Conservation (phyloP, 2,329 filamentous ascomycete genomes). For the Exophiala sp. region DNA sequence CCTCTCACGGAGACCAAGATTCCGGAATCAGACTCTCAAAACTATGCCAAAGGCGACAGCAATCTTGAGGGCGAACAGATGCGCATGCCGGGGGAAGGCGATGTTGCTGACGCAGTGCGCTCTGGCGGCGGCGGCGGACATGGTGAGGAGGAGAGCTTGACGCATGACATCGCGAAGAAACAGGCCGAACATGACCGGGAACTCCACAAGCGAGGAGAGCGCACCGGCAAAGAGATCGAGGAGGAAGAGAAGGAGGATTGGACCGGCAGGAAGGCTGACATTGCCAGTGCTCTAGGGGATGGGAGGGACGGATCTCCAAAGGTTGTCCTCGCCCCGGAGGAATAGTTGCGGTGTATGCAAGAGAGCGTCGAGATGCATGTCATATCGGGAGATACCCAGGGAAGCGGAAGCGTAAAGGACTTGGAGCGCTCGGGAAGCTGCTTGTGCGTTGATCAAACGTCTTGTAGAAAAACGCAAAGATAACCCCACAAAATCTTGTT, state of each 20-base stretch:
- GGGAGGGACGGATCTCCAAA: conserved; percentile 17
- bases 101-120: conserved; percentile 29
- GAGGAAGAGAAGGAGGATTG: conserved; percentile 26
- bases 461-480: too few species aligned
- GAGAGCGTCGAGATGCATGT: too few species aligned
- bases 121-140: conserved; percentile 25
- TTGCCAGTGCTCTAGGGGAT: conserved; percentile 23
- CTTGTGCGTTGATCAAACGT: too few species aligned
- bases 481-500: too few species aligned
- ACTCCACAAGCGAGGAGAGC: conserved; percentile 24
- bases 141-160: conserved; percentile 18
- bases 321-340: conserved; percentile 29
- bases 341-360: too few species aligned
- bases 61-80: conserved; percentile 33
- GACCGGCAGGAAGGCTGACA: conserved; percentile 27
- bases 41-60: conserved; percentile 19
- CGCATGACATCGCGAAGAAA: conserved; percentile 23
- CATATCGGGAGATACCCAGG: too few species aligned
- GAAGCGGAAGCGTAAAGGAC: too few species aligned
- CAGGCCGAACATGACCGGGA: conserved; percentile 21
- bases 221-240: conserved; percentile 21
- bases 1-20: conserved; percentile 22
- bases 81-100: conserved; percentile 30
- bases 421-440: too few species aligned
- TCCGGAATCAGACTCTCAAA: conserved; percentile 20